Evolutionary conservation across 2,329 filamentous ascomycete genomes (phyloP), one percentile per base, ranked within the genome.

Genomic region (Kalaharituber pfeilii): DNA sequence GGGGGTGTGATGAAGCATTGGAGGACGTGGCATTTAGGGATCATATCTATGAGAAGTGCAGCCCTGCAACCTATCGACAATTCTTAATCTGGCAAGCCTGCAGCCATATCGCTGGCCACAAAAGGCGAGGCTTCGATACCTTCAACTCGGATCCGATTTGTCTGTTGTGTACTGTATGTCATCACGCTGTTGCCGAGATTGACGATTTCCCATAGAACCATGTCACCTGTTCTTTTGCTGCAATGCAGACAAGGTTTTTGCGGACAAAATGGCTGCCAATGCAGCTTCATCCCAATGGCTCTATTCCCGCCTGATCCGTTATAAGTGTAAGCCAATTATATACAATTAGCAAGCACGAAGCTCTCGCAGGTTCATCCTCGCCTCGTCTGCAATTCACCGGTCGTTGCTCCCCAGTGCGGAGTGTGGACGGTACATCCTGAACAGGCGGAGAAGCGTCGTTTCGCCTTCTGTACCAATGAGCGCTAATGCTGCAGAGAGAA

Each of bases 261-360:
- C 33, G 33, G 20, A 39, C 33, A 39, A 15, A 15, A 15, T 13
- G 20, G 13, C 2, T 13, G 13, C 15, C 15, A 47, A 47, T 47
- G 42, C 42, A 47, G 42, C 25, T 47, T 47, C 42, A 47, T 47
- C 42, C 42, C 24, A 47, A 47, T 47, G n/a, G 42, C 25, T 25
- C 42, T 47, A 18, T 22, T 47, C 42, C 42, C 42, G 42, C 42
- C 25, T 47, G 42, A 13, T 25, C 42, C 11, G 42, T 25, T 9
- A 25, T 22, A n/a, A 18, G 24, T 47, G 15, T 25, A 47, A 47
- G 42, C 42, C 42, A 18, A 47, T 47, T 47, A 25, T 22, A 20
- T 22, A 20, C 42, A 5, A 22, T 47, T 13, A 47, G 11, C 42
- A 18, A n/a, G n/a, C n/a, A n/a, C n/a, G n/a, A n/a, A n/a, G 42